phyloP scores from a whole-genome alignment of 2,329 filamentous ascomycete genomes.

The Penicillium decumbens region DNA sequence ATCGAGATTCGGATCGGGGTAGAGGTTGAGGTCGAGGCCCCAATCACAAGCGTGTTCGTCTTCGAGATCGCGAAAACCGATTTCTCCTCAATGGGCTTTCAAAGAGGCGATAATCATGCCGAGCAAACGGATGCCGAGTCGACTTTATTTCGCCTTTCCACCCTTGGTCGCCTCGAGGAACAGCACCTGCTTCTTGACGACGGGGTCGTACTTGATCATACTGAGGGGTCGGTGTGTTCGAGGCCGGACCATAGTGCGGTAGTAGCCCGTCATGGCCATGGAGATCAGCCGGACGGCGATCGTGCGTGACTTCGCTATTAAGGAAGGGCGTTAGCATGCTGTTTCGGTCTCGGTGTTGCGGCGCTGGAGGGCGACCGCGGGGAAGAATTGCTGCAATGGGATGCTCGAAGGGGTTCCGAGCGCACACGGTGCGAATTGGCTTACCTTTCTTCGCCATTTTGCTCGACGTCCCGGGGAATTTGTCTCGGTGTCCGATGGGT shows the following conservation, averaged over 20 bases:
- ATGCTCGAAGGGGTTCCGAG: neutral
- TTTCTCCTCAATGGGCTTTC: neutral
- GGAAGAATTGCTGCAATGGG: neutral
- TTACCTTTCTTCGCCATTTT: constrained; percentile 25
- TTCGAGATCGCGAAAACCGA: neutral
- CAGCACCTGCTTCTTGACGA: constrained; percentile 91
- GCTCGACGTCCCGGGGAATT: constrained; percentile 14
- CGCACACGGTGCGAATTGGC: neutral
- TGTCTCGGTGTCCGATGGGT: constrained; percentile 11
- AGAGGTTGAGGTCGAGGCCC: neutral
- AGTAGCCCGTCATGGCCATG: constrained; percentile 99
- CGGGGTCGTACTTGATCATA: constrained; percentile 98
- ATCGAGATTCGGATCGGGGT: neutral
- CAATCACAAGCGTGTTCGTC: neutral
- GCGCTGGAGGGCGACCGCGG: neutral
- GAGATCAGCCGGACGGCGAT: constrained; percentile 91
- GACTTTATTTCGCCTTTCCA: constrained; percentile 47
- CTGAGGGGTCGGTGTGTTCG: constrained; percentile 78
- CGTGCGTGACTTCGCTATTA: constrained; percentile 78
- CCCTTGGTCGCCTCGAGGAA: constrained; percentile 91
- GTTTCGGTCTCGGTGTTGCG: neutral
- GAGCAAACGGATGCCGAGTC: neutral
- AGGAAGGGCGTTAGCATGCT: constrained; percentile 10
- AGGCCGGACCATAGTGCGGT: constrained; percentile 82
- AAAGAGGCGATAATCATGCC: neutral